Conservation (phyloP, 345 rosid genomes). For the Lepidium didymum region DNA sequence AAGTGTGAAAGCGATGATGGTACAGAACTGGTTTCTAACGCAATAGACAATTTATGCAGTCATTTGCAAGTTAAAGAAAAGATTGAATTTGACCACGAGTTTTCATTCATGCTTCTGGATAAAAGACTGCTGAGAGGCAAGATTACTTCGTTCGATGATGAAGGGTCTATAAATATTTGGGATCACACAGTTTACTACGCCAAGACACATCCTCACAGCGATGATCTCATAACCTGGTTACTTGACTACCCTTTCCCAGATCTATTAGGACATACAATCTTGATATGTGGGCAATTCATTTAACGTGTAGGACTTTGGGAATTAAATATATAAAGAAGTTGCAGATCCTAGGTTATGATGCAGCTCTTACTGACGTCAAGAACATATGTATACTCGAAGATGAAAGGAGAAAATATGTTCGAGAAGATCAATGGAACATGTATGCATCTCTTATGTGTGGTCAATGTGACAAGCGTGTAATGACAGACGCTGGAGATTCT, state of each 20-base stretch:
- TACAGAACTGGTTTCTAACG: not conserved
- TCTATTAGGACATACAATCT: not conserved
- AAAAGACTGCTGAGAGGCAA: not conserved
- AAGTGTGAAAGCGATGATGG: slow-evolving; percentile 1
- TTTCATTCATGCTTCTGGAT: slow-evolving; percentile 1
- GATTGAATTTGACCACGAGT: not conserved
- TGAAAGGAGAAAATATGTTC: not conserved
- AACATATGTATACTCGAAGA: not conserved
- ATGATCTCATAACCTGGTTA: not conserved
- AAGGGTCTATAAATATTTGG: not conserved
- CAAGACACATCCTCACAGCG: not conserved
- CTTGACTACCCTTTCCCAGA: not conserved
- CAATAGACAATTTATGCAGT: not conserved
- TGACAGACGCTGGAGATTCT: not conserved
- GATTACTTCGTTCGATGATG: not conserved
- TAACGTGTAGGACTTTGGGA: not conserved
- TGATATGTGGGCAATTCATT: slow-evolving; percentile 9
- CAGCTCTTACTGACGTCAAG: not conserved
- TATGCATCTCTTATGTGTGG: slow-evolving; percentile 1
- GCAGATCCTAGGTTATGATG: not conserved
- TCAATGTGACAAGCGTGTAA: not conserved
- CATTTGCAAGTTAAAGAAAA: not conserved
- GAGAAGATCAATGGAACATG: not conserved
- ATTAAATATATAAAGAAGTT: not conserved
- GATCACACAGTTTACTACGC: not conserved